Conservation (phyloP, 176 grass and related monocot species). For the Avena insularis region DNA sequence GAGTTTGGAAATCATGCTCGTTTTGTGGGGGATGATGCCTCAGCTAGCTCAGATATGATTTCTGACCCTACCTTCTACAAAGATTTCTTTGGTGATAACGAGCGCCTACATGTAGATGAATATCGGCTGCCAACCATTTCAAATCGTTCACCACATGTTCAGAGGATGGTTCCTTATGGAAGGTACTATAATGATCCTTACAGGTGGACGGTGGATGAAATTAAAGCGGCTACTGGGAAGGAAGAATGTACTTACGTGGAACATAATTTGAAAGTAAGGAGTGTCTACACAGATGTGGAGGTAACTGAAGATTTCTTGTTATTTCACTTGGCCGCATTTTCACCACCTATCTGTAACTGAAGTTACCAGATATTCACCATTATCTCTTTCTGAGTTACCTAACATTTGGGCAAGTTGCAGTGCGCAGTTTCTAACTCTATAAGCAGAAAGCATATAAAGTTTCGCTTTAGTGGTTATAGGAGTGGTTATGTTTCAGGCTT, state of each 20-base stretch:
- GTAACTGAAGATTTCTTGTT: conserved; percentile 47
- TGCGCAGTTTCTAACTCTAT: not conserved
- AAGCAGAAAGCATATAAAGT: conserved; percentile 6
- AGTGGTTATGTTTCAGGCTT: conserved; percentile 30
- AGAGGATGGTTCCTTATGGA: conserved; percentile 35
- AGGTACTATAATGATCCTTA: conserved; percentile 62
- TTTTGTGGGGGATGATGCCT: conserved; percentile 36
- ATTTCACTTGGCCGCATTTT: conserved; percentile 35
- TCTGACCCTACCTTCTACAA: conserved; percentile 74
- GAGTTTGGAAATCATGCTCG: conserved; percentile 26
- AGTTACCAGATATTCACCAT: conserved; percentile 29
- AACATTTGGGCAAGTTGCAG: conserved; percentile 28
- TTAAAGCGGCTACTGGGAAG: conserved; percentile 79
- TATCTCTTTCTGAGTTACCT: conserved; percentile 15
- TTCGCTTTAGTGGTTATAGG: conserved; percentile 27
- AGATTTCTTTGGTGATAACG: conserved; percentile 59
- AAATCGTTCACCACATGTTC: conserved; percentile 35
- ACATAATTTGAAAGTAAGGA: conserved; percentile 89
- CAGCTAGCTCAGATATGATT: conserved; percentile 46
- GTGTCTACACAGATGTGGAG: conserved; percentile 90
- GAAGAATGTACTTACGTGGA: conserved; percentile 72
- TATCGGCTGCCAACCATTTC: conserved; percentile 30
- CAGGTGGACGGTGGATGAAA: conserved; percentile 77
- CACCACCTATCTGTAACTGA: conserved; percentile 3
- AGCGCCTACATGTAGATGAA: conserved; percentile 37